These are phyloP conservation scores for Hyphopichia khmerensis DNA, from an alignment of 1,139 yeast genomes.

Conservation along the genomic window DNA sequence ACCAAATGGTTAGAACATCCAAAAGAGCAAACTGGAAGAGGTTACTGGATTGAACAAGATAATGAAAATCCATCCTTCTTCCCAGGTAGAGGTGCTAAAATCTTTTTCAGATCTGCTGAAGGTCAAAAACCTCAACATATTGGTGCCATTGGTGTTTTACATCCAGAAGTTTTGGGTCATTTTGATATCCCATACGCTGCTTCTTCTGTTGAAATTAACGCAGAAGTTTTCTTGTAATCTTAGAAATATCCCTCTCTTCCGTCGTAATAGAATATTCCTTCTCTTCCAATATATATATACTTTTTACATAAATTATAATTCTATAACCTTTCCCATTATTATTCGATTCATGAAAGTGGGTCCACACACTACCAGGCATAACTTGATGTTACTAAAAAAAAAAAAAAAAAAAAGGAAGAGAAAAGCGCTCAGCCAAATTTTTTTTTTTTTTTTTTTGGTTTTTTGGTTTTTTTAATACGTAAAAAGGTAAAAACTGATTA, in stretches of 20 bases:
- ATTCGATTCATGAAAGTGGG: no score
- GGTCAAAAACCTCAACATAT: conserved; percentile 58
- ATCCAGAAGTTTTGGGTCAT: conserved; percentile 84
- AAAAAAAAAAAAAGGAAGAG: no score
- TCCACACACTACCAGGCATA: no score
- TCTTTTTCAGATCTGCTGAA: conserved; percentile 66
- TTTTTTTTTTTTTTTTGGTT: neutral
- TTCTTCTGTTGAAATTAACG: conserved; percentile 84
- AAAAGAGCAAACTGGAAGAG: conserved; percentile 54
- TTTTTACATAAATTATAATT: no score
- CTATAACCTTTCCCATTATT: no score
- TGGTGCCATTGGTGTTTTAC: conserved; percentile 91
- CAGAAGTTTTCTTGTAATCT: conserved; percentile 66
- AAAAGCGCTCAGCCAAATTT: no score
- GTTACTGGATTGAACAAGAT: conserved; percentile 83
- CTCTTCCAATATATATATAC: neutral
- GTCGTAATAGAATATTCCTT: neutral
- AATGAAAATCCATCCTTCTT: conserved; percentile 70
- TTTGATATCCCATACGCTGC: conserved; percentile 95
- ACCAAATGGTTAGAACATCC: conserved; percentile 75
- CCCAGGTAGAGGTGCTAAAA: conserved; percentile 96
- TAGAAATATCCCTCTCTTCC: neutral
- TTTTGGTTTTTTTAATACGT: neutral
- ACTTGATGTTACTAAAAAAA: no score
- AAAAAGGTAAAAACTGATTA: neutral